phyloP scores from a whole-genome alignment of 176 grass and related monocot genomes.

The Phragmites australis region DNA sequence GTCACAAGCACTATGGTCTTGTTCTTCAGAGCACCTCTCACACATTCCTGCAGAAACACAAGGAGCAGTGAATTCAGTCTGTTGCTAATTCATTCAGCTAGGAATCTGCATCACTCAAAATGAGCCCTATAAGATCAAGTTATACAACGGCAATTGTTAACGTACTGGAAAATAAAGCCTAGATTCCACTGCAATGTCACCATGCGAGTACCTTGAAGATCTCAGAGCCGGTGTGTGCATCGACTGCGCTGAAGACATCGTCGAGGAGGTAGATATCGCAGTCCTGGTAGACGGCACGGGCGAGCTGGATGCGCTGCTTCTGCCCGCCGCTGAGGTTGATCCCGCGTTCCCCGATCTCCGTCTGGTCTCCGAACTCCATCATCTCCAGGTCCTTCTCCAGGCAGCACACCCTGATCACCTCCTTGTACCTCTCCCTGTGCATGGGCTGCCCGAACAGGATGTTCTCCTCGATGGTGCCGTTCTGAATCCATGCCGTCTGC shows the following conservation, averaged over 20 bases:
- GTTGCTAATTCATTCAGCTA: not conserved
- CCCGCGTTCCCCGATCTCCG: slow-evolving; percentile 95
- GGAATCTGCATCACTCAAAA: not conserved
- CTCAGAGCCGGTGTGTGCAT: slow-evolving; percentile 82
- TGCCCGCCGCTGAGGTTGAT: slow-evolving; percentile 97
- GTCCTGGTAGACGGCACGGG: slow-evolving; percentile 92
- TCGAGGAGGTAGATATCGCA: slow-evolving; percentile 90
- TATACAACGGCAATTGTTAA: not conserved
- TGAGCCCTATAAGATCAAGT: not conserved
- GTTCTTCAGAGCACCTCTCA: slow-evolving; percentile 73
- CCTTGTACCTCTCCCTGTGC: slow-evolving; percentile 69
- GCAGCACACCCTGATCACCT: slow-evolving; percentile 83
- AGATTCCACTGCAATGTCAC: not conserved
- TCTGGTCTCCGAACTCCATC: slow-evolving; percentile 99
- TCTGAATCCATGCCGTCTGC: slow-evolving; percentile 97
- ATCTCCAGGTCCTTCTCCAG: slow-evolving; percentile 95
- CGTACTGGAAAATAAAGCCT: too few species aligned
- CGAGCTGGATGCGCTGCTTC: slow-evolving; percentile 97
- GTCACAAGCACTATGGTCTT: slow-evolving; percentile 92
- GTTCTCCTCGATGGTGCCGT: slow-evolving; percentile 93
- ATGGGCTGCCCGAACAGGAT: slow-evolving; percentile 87
- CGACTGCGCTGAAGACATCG: slow-evolving; percentile 94
- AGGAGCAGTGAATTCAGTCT: not conserved
- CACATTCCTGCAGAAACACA: slow-evolving; percentile 64
- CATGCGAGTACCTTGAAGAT: slow-evolving; percentile 77